Evolutionary conservation across 306 rosid species (phyloP).

Genomic region (Oxytropis ochrocephala): DNA sequence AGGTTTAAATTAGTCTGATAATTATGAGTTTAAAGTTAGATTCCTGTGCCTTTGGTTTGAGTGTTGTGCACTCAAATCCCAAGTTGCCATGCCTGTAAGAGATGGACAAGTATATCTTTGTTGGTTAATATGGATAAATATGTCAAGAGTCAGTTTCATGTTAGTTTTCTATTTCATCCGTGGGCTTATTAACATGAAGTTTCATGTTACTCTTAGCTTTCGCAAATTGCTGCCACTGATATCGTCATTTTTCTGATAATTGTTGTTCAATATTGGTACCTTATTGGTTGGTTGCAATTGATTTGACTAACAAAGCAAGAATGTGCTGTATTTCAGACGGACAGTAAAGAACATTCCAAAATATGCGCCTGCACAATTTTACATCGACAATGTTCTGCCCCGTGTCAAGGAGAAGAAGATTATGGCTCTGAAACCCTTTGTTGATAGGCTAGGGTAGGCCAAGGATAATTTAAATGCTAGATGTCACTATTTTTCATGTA

Average conservation of each 20-base stretch:
- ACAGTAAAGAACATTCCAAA: slow-evolving; percentile 97
- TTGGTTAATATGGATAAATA: background rate
- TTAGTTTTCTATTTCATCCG: slow-evolving; percentile 6
- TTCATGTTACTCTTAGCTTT: slow-evolving; percentile 13
- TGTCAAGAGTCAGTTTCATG: slow-evolving; percentile 3
- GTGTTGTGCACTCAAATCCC: background rate
- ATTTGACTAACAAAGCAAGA: slow-evolving; percentile 28
- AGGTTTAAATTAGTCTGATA: background rate
- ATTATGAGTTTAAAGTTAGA: background rate
- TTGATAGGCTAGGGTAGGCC: slow-evolving; percentile 94
- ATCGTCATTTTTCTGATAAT: background rate
- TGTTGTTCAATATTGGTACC: background rate
- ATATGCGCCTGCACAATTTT: slow-evolving; percentile 95
- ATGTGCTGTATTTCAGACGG: slow-evolving; percentile 56
- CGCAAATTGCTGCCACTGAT: slow-evolving; percentile 6
- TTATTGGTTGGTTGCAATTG: slow-evolving; percentile 19
- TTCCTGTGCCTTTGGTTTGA: slow-evolving; percentile 6
- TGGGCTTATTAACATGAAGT: background rate
- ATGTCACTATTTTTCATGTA: background rate
- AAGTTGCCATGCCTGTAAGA: background rate
- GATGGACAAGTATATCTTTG: background rate
- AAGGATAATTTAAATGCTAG: slow-evolving; percentile 9
- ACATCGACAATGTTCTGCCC: slow-evolving; percentile 96
- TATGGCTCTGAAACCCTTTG: slow-evolving; percentile 98
- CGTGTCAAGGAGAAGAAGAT: slow-evolving; percentile 97